phyloP scores from a whole-genome alignment of 2,329 filamentous ascomycete genomes.

The Calonectria pteridis region DNA sequence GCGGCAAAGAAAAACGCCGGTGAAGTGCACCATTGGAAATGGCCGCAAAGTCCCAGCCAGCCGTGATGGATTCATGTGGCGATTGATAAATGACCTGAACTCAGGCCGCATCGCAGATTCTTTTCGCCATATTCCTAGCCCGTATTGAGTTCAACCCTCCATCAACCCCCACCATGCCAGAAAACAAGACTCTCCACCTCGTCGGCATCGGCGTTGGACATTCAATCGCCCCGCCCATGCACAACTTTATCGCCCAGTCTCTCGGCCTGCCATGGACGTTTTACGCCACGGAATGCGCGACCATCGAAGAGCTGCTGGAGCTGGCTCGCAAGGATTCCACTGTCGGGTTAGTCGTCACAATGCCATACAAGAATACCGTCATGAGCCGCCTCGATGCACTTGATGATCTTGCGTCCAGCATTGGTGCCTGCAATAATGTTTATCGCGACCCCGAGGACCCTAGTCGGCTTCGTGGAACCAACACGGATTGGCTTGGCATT shows the following conservation, averaged over 20 bases:
- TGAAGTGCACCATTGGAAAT: neutral
- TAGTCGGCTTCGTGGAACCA: constrained; percentile 50
- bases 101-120: neutral
- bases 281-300: constrained; percentile 44
- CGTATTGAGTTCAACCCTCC: neutral
- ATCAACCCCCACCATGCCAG: constrained; percentile 11
- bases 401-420: constrained; percentile 49
- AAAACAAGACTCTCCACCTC: constrained; percentile 46
- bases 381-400: constrained; percentile 52
- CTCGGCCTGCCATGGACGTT: constrained; percentile 50
- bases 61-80: neutral
- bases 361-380: constrained; percentile 56
- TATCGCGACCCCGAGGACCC: constrained; percentile 42
- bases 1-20: constrained; percentile 22
- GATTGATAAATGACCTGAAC: neutral
- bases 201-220: constrained; percentile 55
- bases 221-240: constrained; percentile 55
- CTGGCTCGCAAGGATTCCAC: constrained; percentile 48
- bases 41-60: neutral
- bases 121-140: neutral
- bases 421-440: constrained; percentile 55
- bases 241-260: constrained; percentile 53
- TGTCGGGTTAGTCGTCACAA: constrained; percentile 44
- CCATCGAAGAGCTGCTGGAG: constrained; percentile 47
- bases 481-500: constrained; percentile 59